Base-by-base conservation (phyloP, 805 yeast species). In the Saturnispora galanensis region DNA sequence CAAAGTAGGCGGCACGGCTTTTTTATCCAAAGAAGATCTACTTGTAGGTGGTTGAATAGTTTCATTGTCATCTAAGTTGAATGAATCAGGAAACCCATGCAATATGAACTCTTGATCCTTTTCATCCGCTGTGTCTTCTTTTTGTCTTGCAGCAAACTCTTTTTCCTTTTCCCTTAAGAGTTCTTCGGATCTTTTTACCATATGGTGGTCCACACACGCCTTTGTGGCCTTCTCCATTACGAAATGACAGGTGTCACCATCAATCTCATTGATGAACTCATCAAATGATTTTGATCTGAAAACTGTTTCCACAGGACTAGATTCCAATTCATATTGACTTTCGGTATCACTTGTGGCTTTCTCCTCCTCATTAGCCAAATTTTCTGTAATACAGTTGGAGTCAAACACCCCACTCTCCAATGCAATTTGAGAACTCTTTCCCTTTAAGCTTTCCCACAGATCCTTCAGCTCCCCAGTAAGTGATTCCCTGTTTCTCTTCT, bases 231-330 rank as follows among this genome's bases (percentile, higher is more conserved):
- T 40, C 17, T 39, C 35, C 12, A 17, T 6, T 10, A 39, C 42
- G 1, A 26, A 3, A 31, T 15, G 7, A 35, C 17, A 7, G 17
- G 12, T 10, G n/a, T 15, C 2, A 11, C 7, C 17, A 12, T 30
- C 11, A 10, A 16, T 13, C 3, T n/a, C 21, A 9, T n/a, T 30
- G 18, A 31, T 6, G 2, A 39, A 35, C 5, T 44, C 41, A 31
- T 47, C 50, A 18, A 35, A 47, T 5, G 52, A 50, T 6, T 33
- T 16, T 2, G 49, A 45, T 7, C 51, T 31, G 28, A 39, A 50
- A 17, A 50, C 26, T 4, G 51, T 50, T 36, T 50, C 45, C 4
- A 50, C 47, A 13, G 42, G 42, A 8, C 42, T 35, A 4, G 21
- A 21, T 2, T 17, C 41, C 26, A 41, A 34, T 39, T 50, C 52